Evolutionary conservation across 352 stramenopile genomes (phyloP).

Genomic region (Aphanomyces astaci): DNA sequence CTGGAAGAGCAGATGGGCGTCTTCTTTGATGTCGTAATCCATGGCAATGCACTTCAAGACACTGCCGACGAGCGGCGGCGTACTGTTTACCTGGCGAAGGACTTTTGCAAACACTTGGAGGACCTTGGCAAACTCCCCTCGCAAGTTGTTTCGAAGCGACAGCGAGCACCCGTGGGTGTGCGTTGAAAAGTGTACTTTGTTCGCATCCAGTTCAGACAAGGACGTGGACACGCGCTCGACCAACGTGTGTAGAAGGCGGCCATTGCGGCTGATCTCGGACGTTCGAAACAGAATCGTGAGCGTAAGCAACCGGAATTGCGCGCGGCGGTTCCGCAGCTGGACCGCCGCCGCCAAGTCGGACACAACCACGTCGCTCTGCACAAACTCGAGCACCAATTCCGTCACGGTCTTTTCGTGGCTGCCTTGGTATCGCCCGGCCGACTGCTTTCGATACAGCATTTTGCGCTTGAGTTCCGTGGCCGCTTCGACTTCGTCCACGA

Average conservation of each 20-base stretch:
- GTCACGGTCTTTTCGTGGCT: slow-evolving; percentile 58
- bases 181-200: slow-evolving; percentile 48
- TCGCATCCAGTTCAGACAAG: slow-evolving; percentile 34
- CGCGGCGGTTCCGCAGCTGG: slow-evolving; percentile 39
- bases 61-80: neutral
- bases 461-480: slow-evolving; percentile 60
- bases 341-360: slow-evolving; percentile 44
- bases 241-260: slow-evolving; percentile 33
- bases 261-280: slow-evolving; percentile 28
- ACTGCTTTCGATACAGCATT: slow-evolving; percentile 66
- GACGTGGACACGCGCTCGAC: slow-evolving; percentile 41
- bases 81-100: neutral
- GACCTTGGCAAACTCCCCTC: slow-evolving; percentile 39
- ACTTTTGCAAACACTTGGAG: slow-evolving; percentile 33
- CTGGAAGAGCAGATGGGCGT: slow-evolving; percentile 60
- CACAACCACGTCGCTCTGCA: slow-evolving; percentile 72
- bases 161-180: slow-evolving; percentile 49
- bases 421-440: slow-evolving; percentile 50
- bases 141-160: slow-evolving; percentile 36
- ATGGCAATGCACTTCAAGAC: slow-evolving; percentile 30
- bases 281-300: slow-evolving; percentile 40
- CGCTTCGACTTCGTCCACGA: slow-evolving; percentile 69
- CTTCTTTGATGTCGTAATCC: slow-evolving; percentile 71
- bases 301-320: slow-evolving; percentile 34
- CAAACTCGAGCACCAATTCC: slow-evolving; percentile 76